These are phyloP conservation scores for Meyerozyma smithsonii DNA, from an alignment of 1,139 yeast genomes.

Conservation along the genomic window DNA sequence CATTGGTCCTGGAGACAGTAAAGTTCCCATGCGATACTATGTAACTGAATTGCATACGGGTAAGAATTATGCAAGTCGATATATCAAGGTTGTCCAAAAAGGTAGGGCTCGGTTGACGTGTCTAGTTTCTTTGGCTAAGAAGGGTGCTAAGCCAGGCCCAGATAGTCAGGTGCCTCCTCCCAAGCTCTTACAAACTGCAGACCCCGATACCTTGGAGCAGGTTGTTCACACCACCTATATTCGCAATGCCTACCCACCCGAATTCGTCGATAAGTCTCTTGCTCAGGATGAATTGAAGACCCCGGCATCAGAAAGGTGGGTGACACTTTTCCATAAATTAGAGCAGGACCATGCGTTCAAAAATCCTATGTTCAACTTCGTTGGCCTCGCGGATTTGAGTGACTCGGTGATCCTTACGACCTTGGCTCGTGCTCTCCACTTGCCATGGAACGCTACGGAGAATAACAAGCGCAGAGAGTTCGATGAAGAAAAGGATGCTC, in stretches of 20 bases:
- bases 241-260: slow-evolving; percentile 36
- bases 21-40: slow-evolving; percentile 48
- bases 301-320: slow-evolving; percentile 37
- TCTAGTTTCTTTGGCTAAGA: slow-evolving; percentile 22
- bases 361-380: slow-evolving; percentile 28
- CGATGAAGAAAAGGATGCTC: slow-evolving; percentile 32
- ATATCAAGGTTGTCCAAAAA: slow-evolving; percentile 27
- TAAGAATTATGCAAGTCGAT: slow-evolving; percentile 20
- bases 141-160: slow-evolving; percentile 10
- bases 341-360: slow-evolving; percentile 19
- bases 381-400: slow-evolving; percentile 38
- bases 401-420: slow-evolving; percentile 42
- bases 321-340: slow-evolving; percentile 28
- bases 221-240: slow-evolving; percentile 37
- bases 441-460: slow-evolving; percentile 43
- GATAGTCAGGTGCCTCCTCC: slow-evolving; percentile 18
- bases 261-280: slow-evolving; percentile 27
- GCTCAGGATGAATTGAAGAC: slow-evolving; percentile 33
- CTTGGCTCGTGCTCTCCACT: slow-evolving; percentile 37
- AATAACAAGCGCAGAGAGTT: slow-evolving; percentile 27
- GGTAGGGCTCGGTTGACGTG: slow-evolving; percentile 27
- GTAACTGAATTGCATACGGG: slow-evolving; percentile 49
- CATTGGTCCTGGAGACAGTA: slow-evolving; percentile 44
- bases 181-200: slow-evolving; percentile 21
- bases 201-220: slow-evolving; percentile 25